These are phyloP conservation scores for Bocquillonia castaneifolia DNA, from an alignment of 441 rosid species.

Conservation along the genomic window DNA sequence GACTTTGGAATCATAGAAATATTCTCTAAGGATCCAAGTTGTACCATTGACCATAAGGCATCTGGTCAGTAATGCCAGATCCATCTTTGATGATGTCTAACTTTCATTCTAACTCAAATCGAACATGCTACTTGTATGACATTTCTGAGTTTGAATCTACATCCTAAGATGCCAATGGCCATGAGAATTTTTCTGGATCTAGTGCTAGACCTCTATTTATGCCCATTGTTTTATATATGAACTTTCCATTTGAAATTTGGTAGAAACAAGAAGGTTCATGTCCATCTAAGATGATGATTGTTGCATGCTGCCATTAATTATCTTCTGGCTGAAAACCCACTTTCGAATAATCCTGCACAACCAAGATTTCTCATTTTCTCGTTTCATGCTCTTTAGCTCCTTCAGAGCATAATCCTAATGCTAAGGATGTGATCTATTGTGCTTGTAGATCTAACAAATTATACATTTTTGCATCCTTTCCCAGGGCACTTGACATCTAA, in stretches of 20 bases:
- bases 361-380: too few relatives aligned
- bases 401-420: background rate
- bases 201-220: background rate
- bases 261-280: background rate
- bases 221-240: background rate
- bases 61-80: background rate
- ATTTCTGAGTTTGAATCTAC: background rate
- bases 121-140: background rate
- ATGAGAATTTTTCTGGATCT: background rate
- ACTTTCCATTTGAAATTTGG: background rate
- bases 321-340: background rate
- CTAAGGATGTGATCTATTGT: background rate
- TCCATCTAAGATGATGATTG: background rate
- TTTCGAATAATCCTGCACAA: background rate
- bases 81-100: background rate
- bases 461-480: background rate
- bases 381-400: background rate
- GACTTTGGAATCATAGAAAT: conserved; percentile 13
- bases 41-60: background rate
- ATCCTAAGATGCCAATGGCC: background rate
- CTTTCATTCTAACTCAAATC: background rate
- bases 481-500: conserved; percentile 72
- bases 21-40: background rate
- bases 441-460: background rate
- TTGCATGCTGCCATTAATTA: background rate